These are phyloP conservation scores for Amanita phalloides DNA, from an alignment of 768 basidiomycete species.

Conservation along the genomic window DNA sequence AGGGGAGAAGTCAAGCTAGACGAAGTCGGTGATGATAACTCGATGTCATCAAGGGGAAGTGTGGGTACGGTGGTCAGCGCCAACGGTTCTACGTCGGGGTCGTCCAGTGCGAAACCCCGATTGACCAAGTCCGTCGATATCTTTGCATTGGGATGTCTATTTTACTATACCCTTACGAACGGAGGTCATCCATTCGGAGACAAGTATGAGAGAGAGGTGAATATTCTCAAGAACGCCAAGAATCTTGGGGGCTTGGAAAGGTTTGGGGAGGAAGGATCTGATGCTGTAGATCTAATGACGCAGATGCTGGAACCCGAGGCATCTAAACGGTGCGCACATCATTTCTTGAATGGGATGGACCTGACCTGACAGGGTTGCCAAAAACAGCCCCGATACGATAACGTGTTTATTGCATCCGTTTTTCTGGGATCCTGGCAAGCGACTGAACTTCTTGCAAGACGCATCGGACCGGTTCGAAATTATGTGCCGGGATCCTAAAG, in stretches of 20 bases:
- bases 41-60: constrained; percentile 58
- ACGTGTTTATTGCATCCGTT: constrained; percentile 88
- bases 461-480: constrained; percentile 97
- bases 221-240: constrained; percentile 81
- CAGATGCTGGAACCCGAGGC: constrained; percentile 76
- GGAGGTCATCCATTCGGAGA: constrained; percentile 94
- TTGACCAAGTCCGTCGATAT: constrained; percentile 95
- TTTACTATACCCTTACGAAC: constrained; percentile 84
- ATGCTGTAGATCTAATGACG: constrained; percentile 73
- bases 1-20: constrained; percentile 91
- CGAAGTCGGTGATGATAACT: constrained; percentile 57
- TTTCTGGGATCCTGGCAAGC: constrained; percentile 87
- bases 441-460: constrained; percentile 92
- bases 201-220: constrained; percentile 85
- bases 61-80: constrained; percentile 36
- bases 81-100: constrained; percentile 12
- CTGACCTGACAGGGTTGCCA: background rate
- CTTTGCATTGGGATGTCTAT: constrained; percentile 91
- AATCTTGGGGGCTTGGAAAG: constrained; percentile 58
- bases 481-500: constrained; percentile 89
- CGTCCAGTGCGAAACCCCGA: constrained; percentile 32
- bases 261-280: constrained; percentile 90
- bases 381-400: constrained; percentile 71
- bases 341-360: background rate
- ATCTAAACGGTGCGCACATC: constrained; percentile 49